Base-by-base conservation (phyloP, 2,329 filamentous ascomycete genomes). In the Boeremia lycopersici region DNA sequence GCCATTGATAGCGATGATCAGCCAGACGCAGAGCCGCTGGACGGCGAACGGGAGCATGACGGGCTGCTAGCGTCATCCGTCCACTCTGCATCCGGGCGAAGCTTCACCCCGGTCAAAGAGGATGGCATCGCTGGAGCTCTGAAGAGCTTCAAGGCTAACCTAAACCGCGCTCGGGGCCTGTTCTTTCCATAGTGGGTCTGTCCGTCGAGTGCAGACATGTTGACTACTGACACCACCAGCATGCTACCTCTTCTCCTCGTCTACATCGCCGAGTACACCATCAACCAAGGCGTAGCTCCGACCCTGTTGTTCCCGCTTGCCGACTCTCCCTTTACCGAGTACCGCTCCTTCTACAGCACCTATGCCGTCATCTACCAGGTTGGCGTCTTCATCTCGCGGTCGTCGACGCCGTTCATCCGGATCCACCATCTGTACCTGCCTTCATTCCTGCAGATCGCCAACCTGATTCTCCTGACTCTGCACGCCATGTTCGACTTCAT, bases 351-450 rank as follows among this genome's bases (percentile, higher is more conserved):
- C 74, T 99, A 99, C 69, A 93, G 93, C 0, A 91, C 93, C 59
- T 99, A 99, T 75, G 89, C 89, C 60, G 93, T 96, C 53, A 88
- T 98, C 57, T 98, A 99, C 75, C 93, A 99, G 78, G 80, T 93
- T 2, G 95, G 95, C 50, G 95, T 98, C 60, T 98, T 98, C 77
- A 85, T 98, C 64, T 96, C 93, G 0, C 88, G 95, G 13, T 96
- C 92, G 0, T 96, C 91, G 0, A 92, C 91, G 0, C 91, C 93
- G 0, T 96, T 96, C 73, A 72, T 96, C 63, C 88, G 93, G 26
- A 83, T 98, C 36, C 89, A 89, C 64, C 80, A 86, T 43, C 82
- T 98, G 1, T 98, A 98, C 70, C 65, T 90, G 0, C 93, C 93
- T 0, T 91, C 91, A 0, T 74, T 93, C 9, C 82, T 99, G 0